Evolutionary conservation across 768 basidiomycete genomes (phyloP).

Genomic region (Megacollybia marginata): DNA sequence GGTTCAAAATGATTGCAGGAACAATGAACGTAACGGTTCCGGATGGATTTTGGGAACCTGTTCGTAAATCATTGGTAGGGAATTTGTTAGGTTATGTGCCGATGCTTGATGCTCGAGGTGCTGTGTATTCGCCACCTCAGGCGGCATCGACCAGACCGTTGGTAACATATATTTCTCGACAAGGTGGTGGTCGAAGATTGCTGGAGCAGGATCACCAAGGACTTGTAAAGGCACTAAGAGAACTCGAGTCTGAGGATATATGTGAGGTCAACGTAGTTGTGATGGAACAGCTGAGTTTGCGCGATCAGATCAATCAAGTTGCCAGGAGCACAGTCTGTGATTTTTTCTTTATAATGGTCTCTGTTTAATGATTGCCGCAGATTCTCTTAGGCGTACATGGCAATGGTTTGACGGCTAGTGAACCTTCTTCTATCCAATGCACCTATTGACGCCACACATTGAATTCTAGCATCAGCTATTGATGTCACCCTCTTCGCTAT

Average conservation of each 20-base stretch:
- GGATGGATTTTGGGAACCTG: conserved; percentile 26
- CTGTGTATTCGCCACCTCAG: conserved; percentile 7
- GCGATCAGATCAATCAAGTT: conserved; percentile 54
- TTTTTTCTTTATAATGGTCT: conserved; percentile 3
- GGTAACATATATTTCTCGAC: conserved; percentile 57
- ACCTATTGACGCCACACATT: neutral
- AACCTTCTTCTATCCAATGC: neutral
- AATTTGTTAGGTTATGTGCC: conserved; percentile 27
- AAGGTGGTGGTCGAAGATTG: conserved; percentile 33
- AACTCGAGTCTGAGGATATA: conserved; percentile 43
- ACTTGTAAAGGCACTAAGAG: conserved; percentile 38
- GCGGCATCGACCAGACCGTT: conserved; percentile 16
- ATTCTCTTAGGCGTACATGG: conserved; percentile 60
- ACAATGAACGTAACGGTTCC: conserved; percentile 22
- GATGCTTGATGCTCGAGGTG: conserved; percentile 7
- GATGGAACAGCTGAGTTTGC: conserved; percentile 40
- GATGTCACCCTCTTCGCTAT: conserved; percentile 56
- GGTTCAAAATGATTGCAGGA: conserved; percentile 24
- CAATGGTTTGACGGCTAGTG: conserved; percentile 52
- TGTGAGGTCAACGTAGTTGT: conserved; percentile 36
- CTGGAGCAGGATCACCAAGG: conserved; percentile 38
- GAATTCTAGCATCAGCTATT: conserved; percentile 43
- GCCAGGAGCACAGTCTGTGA: conserved; percentile 55
- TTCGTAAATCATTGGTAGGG: conserved; percentile 20
- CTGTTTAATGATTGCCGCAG: conserved; percentile 18